Percentiles rank a stretch among this genome's conserved stretches.
phyloP scores from a whole-genome alignment of 2,329 filamentous ascomycete species.

The Clonostachys rhizophaga region DNA sequence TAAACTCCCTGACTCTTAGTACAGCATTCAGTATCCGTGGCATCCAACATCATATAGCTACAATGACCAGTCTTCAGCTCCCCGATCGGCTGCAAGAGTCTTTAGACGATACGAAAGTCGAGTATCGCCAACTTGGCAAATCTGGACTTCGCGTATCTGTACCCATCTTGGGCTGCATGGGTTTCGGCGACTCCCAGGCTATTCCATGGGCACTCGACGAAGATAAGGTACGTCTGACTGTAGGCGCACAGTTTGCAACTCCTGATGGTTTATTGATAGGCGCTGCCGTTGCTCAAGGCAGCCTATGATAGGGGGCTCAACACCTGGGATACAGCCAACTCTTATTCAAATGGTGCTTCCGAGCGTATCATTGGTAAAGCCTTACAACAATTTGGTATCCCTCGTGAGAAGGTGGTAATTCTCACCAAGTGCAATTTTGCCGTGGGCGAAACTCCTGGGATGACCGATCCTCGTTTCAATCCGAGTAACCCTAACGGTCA shows the following conservation, averaged over 20 bases:
- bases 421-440: slow-evolving; percentile 49
- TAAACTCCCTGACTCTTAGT: too few relatives aligned
- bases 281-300: slow-evolving; percentile 55
- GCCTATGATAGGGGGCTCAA: slow-evolving; percentile 58
- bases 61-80: too few relatives aligned
- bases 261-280: slow-evolving; percentile 12
- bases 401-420: slow-evolving; percentile 51
- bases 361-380: slow-evolving; percentile 53
- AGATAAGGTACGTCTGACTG: slow-evolving; percentile 35
- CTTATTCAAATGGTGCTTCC: slow-evolving; percentile 51
- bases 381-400: slow-evolving; percentile 53
- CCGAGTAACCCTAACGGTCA: not conserved
- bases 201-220: slow-evolving; percentile 53
- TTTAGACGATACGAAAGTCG: slow-evolving; percentile 30
- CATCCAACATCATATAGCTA: too few relatives aligned
- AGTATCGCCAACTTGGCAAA: slow-evolving; percentile 51
- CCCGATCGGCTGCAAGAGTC: slow-evolving; percentile 9
- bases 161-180: slow-evolving; percentile 62
- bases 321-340: slow-evolving; percentile 49
- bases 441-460: slow-evolving; percentile 38
- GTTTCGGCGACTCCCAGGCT: slow-evolving; percentile 47
- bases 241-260: not conserved
- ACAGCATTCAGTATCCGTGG: too few relatives aligned
- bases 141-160: slow-evolving; percentile 59
- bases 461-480: not conserved